Evolutionary conservation across 2,329 filamentous ascomycete species (phyloP), one percentile per base, ranked within the genome.

Genomic region (Zopfia rhizophila): DNA sequence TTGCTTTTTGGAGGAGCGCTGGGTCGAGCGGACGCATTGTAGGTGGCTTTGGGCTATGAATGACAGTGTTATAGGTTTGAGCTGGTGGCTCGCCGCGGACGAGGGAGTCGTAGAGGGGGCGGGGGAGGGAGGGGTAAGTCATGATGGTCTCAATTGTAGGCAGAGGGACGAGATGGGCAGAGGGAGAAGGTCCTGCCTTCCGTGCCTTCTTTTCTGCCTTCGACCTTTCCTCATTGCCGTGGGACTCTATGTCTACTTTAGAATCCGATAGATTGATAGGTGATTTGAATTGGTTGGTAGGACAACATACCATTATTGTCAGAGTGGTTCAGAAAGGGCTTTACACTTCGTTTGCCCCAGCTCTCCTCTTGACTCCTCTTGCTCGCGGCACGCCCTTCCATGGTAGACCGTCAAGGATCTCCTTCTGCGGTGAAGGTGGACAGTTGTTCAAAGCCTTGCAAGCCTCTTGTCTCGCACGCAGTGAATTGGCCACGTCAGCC

Each of bases 121-220:
- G 53, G 11, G 46, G 18, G 12, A 53, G 21, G 13, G 44, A 21
- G 27, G 38, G 38, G 25, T 52, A 48, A 14, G 43, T 37, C 43
- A 59, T 50, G 21, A 57, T 38, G 5, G 56, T 57, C 29, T 59
- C 56, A 14, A 59, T 57, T 18, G 53, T 57, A 8, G 56, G 56
- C 4, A 57, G 33, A 3, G 56, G 54, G 12, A 37, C 32, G n/a
- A 56, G 25, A 27, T 30, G 25, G 3, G 27, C 23, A 21, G 23
- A 7, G 16, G 43, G 24, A 16, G 19, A 35, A 12, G 45, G 17
- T 3, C 18, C 25, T 4, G 24, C 12, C 27, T 39, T 38, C 16
- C 25, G 32, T 5, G 41, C 19, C 10, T 38, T 5, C 40, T 43
- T 45, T 12, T 51, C 40, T 24, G 27, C 30, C 21, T 31, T 51